A percentile compares a stretch with the other conserved stretches of the same genome.
Evolutionary conservation across 768 basidiomycete species (phyloP).

Genomic region (Cystobasidium tubakii): DNA sequence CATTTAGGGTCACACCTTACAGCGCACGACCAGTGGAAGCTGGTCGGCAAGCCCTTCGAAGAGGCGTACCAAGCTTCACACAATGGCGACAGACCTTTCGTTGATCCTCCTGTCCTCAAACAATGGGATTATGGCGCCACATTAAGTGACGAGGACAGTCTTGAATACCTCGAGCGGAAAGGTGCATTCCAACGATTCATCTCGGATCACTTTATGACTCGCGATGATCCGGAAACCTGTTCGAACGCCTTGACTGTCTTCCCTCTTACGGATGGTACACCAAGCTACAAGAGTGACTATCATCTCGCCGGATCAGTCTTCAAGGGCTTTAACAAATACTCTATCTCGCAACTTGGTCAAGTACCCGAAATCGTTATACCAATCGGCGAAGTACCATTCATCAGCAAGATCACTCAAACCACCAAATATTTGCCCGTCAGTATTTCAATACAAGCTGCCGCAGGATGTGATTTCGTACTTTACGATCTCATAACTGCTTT

Average conservation of each 20-base stretch:
- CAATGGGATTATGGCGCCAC: constrained; percentile 44
- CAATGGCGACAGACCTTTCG: constrained; percentile 44
- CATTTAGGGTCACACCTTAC: constrained; percentile 34
- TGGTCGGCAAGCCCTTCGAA: constrained; percentile 44
- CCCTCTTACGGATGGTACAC: neutral
- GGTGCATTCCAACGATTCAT: constrained; percentile 44
- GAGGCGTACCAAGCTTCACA: constrained; percentile 43
- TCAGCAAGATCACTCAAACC: constrained; percentile 42
- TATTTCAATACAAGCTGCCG: constrained; percentile 43
- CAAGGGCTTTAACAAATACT: constrained; percentile 5
- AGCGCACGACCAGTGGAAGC: constrained; percentile 39
- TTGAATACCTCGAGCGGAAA: constrained; percentile 40
- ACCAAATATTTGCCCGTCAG: constrained; percentile 47
- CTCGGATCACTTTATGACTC: constrained; percentile 36
- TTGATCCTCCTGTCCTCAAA: constrained; percentile 40
- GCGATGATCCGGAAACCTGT: constrained; percentile 43
- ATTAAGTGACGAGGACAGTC: constrained; percentile 37
- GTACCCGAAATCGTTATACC: constrained; percentile 44
- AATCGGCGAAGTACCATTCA: constrained; percentile 47
- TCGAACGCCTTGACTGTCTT: constrained; percentile 36
- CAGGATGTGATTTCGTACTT: constrained; percentile 46
- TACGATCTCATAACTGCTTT: constrained; percentile 45
- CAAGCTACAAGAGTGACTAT: neutral
- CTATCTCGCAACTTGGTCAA: constrained; percentile 31
- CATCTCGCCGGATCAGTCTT: neutral